A percentile compares a stretch with the other conserved stretches of the same genome.
These are phyloP conservation scores for Angomonas ambiguus DNA, from an alignment of 208 protist species.

Conservation along the genomic window DNA sequence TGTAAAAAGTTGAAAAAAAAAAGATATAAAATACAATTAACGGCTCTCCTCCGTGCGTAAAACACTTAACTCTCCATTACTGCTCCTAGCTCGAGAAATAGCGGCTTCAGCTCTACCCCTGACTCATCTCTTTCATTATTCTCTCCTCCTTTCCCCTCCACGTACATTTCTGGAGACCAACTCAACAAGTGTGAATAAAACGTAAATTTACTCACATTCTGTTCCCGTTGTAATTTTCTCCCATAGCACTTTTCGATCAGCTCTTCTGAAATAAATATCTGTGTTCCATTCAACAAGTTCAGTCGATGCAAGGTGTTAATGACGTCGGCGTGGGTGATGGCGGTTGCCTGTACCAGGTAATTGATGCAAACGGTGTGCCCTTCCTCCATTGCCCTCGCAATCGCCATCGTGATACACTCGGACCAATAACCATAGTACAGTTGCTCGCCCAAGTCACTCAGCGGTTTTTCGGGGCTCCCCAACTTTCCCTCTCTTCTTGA, in stretches of 20 bases:
- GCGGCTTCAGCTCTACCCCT: too few species aligned
- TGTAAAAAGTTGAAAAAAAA: too few species aligned
- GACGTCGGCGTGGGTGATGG: constrained; percentile 74
- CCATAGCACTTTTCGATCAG: constrained; percentile 66
- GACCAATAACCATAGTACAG: constrained; percentile 94
- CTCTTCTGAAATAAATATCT: constrained; percentile 78
- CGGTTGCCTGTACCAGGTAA: constrained; percentile 78
- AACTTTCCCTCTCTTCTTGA: constrained; percentile 94
- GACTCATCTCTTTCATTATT: too few species aligned
- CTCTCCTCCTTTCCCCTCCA: constrained; percentile 24
- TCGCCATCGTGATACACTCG: constrained; percentile 77
- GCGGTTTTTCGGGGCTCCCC: constrained; percentile 98
- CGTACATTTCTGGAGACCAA: constrained; percentile 78
- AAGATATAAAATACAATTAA: too few species aligned
- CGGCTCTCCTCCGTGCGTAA: too few species aligned
- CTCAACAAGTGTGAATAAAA: constrained; percentile 86
- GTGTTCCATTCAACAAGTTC: constrained; percentile 46
- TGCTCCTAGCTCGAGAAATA: too few species aligned
- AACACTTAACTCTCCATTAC: too few species aligned
- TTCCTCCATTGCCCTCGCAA: constrained; percentile 72
- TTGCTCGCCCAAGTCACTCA: constrained; percentile 97
- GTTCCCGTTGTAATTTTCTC: constrained; percentile 67
- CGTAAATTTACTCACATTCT: constrained; percentile 65
- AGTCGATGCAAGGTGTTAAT: constrained; percentile 69
- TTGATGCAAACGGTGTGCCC: constrained; percentile 72